Conservation (phyloP, 2,329 filamentous ascomycete species). For the Gaeumannomyces tritici region DNA sequence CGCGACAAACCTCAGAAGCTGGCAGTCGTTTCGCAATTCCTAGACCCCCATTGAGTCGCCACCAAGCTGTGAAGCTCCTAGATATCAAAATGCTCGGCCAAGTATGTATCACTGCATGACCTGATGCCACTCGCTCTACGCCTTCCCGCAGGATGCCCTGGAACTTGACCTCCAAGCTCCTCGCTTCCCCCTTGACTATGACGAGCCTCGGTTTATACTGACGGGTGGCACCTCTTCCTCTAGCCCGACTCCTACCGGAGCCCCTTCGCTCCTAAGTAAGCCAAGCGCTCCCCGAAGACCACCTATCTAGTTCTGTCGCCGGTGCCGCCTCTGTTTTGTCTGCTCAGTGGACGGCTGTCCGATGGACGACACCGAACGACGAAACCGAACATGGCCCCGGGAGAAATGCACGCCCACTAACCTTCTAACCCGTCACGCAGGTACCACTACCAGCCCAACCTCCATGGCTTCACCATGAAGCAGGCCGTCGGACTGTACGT, state of each 20-base stretch:
- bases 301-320: not conserved
- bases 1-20: not conserved
- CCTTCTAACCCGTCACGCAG: constrained; percentile 22
- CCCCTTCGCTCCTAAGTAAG: constrained; percentile 44
- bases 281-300: constrained; percentile 10
- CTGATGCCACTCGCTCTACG: not conserved
- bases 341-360: not conserved
- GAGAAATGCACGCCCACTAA: not conserved
- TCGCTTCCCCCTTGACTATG: not conserved
- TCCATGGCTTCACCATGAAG: constrained; percentile 42
- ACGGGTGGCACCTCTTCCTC: not conserved
- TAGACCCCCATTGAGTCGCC: constrained; percentile 7
- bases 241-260: not conserved
- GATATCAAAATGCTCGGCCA: constrained; percentile 17
- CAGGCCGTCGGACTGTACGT: constrained; percentile 42
- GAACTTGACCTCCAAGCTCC: not conserved
- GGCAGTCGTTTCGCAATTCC: not conserved
- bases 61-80: not conserved
- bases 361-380: too few relatives aligned
- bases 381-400: not conserved
- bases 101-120: constrained; percentile 13
- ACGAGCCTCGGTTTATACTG: not conserved
- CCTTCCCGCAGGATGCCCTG: not conserved
- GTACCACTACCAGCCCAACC: constrained; percentile 49
- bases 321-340: not conserved